Evolutionary conservation across 1,284 basidiomycete genomes (phyloP), one percentile per base, ranked within the genome.

Genomic region (Cerrena zonata): DNA sequence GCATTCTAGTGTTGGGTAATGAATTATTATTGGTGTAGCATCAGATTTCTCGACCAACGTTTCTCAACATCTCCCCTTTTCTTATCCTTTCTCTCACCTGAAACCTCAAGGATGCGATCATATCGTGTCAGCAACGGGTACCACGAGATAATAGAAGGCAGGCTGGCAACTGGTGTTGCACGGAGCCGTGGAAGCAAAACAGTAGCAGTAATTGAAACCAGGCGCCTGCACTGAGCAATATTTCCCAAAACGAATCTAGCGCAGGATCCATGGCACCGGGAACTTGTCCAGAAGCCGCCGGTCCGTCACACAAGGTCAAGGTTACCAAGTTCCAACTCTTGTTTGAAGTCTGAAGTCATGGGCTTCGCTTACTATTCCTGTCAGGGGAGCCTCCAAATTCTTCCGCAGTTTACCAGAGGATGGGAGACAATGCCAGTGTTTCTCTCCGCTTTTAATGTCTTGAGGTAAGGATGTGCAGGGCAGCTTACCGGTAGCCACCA

Each of bases 201-300:
- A n/a, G n/a, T n/a, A n/a, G 15, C 30, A 7, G 30, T 34, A 34
- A 34, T 34, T 34, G 7, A 34, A 34, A 36, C 2, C 25, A 39
- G 37, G n/a, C 25, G 47, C 39, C 42, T 47, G 27, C 21, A 36
- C 34, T 38, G 41, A 18, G 15, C 21, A 19, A 34, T 37, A 48
- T 30, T 42, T 13, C 41, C 41, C 41, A 42, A 42, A 42, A 23
- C n/a, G 5, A 22, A 19, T 22, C 41, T 42, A 42, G 41, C 30
- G 7, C 30, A 34, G 15, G 15, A 7, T 34, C 30, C 30, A 7
- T 34, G 30, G 15, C 7, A 7, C 15, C 30, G 30, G 30, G 15
- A 34, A 15, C 15, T 34, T 15, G 30, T 7, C 7, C 7, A 34
- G 30, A 34, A 34, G 30, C 30, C 30, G 30, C 7, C 30, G 30